Evolutionary conservation across 495 filamentous ascomycete genomes (phyloP).

Genomic region (Trichocladium antarcticum): DNA sequence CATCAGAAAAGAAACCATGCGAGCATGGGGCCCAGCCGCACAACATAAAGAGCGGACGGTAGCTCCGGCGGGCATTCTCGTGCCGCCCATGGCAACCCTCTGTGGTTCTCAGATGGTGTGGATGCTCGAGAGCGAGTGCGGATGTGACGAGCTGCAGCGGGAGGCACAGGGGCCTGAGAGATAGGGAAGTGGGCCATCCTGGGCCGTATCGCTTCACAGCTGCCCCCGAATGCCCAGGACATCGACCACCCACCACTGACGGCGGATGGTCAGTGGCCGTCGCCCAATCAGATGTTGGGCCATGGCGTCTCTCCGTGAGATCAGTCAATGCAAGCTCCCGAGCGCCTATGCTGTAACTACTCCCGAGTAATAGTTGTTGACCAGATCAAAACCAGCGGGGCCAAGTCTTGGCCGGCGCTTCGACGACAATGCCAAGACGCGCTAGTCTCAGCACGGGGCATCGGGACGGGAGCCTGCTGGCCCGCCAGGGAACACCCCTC

Average conservation of each 20-base stretch:
- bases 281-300: no score
- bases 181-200: conserved; percentile 3
- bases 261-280: no score
- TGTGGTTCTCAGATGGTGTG: background rate
- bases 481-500: no score
- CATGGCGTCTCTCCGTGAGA: no score
- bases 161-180: background rate
- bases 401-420: conserved; percentile 17
- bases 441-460: background rate
- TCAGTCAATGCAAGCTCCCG: background rate
- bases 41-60: background rate
- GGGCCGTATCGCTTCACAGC: conserved; percentile 5
- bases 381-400: background rate
- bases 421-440: conserved; percentile 7
- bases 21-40: background rate
- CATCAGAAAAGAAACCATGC: background rate
- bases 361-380: no score
- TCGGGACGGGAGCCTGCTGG: no score
- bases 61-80: background rate
- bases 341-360: no score
- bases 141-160: conserved; percentile 11
- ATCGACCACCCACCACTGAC: no score
- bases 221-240: no score
- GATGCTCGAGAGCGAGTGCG: background rate
- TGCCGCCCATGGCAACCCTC: conserved; percentile 7